Conservation (phyloP, 2,329 filamentous ascomycete genomes). For the Venturia aucupariae region DNA sequence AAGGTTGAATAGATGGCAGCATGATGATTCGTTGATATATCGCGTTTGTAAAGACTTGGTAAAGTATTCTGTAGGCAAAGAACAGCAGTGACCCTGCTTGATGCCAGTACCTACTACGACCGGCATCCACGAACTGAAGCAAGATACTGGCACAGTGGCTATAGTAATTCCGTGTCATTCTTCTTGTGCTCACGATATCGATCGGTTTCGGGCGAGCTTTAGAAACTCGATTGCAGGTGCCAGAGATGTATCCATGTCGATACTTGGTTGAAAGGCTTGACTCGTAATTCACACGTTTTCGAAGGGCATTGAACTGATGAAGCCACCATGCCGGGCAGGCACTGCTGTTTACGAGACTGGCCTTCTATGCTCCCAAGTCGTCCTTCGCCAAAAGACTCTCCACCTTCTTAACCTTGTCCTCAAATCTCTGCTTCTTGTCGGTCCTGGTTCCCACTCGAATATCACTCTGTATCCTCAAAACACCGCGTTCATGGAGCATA, state of each 20-base stretch:
- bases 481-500: constrained; percentile 66
- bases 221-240: too few species aligned
- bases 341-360: too few species aligned
- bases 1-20: background rate
- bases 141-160: too few species aligned
- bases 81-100: background rate
- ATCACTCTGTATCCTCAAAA: constrained; percentile 76
- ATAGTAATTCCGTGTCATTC: too few species aligned
- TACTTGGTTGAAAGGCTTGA: too few species aligned
- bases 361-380: background rate
- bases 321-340: too few species aligned
- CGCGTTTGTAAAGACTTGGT: background rate
- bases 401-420: constrained; percentile 65
- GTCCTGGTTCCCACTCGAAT: constrained; percentile 79
- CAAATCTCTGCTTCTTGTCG: constrained; percentile 73
- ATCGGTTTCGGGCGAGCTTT: too few species aligned
- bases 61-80: background rate
- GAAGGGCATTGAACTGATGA: too few species aligned
- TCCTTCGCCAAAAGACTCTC: constrained; percentile 40
- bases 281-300: too few species aligned
- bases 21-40: background rate
- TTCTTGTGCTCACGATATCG: too few species aligned
- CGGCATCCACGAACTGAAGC: too few species aligned
- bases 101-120: background rate
- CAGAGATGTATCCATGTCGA: too few species aligned